Evolutionary conservation across 768 basidiomycete species (phyloP), one percentile per base, ranked within the genome.

Genomic region (Austroboletus festivus): DNA sequence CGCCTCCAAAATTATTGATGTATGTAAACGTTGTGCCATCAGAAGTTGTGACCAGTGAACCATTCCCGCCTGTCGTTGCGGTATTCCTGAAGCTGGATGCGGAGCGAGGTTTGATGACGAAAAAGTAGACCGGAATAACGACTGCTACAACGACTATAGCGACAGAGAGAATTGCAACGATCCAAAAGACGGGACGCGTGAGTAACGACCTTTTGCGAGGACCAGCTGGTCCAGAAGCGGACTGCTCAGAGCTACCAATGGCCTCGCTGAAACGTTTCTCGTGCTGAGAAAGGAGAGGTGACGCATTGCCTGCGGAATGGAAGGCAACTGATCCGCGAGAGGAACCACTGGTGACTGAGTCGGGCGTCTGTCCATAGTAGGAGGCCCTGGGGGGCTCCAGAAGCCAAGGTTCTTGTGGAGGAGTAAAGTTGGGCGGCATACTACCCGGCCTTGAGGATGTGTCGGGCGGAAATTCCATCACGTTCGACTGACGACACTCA

Each of bases 21-120:
- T 95, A 94, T 3, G 74, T 80, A 67, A 93, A 87, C 1, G 76
- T 82, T 1, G 79, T 68, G 1, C 92, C 93, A 60, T 91, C 78
- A 3, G 76, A 80, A 18, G 74, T 71, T 8, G 74, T 80, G 44
- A 92, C 69, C 5, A 72, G 72, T 23, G 83, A 86, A 10, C 89
- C 90, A 60, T 87, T 81, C 16, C 80, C 79, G 12, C 92, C 92
- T 3, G 73, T 58, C 13, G 57, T 69, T 15, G 26, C 20, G 23
- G 12, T 35, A 4, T 41, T 42, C 33, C 50, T 54, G 45, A 48
- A 5, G 4, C 37, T 22, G 6, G 46, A 5, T 9, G 48, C 42
- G 28, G 54, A 41, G 4, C 53, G 57, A 23, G 47, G 55, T 38
- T 63, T 67, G 11, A 69, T 55, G 18, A 60, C 58, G 10, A 67